Base-by-base conservation (phyloP, 2,329 filamentous ascomycete genomes). In the Chalaropsis thielavioides region DNA sequence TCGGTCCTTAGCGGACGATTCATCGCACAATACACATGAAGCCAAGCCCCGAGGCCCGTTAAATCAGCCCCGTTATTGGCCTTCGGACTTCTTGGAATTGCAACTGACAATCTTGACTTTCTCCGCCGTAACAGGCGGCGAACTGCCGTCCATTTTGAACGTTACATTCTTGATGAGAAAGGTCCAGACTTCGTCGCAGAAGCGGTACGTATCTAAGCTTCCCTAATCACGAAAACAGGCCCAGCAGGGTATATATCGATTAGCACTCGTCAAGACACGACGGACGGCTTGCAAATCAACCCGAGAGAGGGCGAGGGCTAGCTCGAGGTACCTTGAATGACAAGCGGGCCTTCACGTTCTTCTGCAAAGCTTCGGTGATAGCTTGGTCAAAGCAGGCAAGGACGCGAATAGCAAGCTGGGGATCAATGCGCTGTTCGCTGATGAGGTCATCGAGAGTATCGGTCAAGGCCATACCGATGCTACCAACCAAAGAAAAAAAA, bases 121-220 rank as follows among this genome's bases (percentile, higher is more conserved):
- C 73, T 96, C 92, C 22, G 92, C 91, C 44, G 83, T 78, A 15
- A 97, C 85, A 0, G 83, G 83, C 68, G 85, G 83, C 65, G 83
- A 84, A 70, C 81, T 81, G 63, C 88, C 90, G 71, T 97, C 92
- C 78, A 97, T 87, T 78, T 99, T 99, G 79, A 99, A 97, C n/a
- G 87, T 91, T 65, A 97, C 92, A 70, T 97, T 94, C 77, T 96
- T 96, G 77, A 99, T 95, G 66, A 99, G 83, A 75, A 99, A 99
- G 1, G 94, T 99, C 94, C 94, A 99, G 67, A 99, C 94, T 78
- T 99, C 94, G 77, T 99, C 94, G 79, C 94, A 99, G 82, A 99
- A 99, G 70, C 94, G 88, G 79, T 99, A 99, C 17, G 94, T 97
- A 74, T 97, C 92, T 68, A 99, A 86, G 73, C 95, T 94, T 60